phyloP scores from a whole-genome alignment of 495 filamentous ascomycete species.

The Hypoxylon fragiforme region DNA sequence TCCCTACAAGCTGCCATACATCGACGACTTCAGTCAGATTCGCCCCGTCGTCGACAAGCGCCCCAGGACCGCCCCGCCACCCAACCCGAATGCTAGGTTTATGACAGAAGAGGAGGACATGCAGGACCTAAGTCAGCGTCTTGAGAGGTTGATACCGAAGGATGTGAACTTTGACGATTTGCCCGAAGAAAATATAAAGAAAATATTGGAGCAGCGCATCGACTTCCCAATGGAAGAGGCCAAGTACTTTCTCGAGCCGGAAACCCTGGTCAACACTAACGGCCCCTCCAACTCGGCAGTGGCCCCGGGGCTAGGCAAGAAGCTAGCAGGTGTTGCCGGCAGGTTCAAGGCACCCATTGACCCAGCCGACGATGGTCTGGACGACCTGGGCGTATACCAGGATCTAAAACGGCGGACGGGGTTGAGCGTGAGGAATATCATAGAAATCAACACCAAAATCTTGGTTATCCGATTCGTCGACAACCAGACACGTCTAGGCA shows the following conservation, averaged over 20 bases:
- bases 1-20: constrained; percentile 70
- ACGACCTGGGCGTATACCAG: constrained; percentile 47
- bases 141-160: constrained; percentile 55
- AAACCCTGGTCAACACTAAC: constrained; percentile 41
- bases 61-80: constrained; percentile 35
- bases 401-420: constrained; percentile 71
- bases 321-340: constrained; percentile 49
- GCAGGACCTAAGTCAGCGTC: constrained; percentile 58
- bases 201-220: constrained; percentile 25
- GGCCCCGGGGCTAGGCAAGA: constrained; percentile 47
- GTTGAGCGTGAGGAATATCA: constrained; percentile 60
- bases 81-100: constrained; percentile 61
- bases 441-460: constrained; percentile 59
- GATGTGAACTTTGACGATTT: constrained; percentile 45
- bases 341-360: constrained; percentile 52
- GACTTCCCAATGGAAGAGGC: constrained; percentile 31
- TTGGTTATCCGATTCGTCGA: constrained; percentile 72
- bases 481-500: constrained; percentile 97
- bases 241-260: constrained; percentile 48
- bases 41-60: constrained; percentile 73
- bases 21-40: constrained; percentile 81
- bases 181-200: constrained; percentile 27
- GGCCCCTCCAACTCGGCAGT: constrained; percentile 43
- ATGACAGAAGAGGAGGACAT: constrained; percentile 62
- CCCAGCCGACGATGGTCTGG: constrained; percentile 46